Evolutionary conservation across 2,329 filamentous ascomycete genomes (phyloP), one percentile per base, ranked within the genome.

Genomic region (Botrytis fabae): DNA sequence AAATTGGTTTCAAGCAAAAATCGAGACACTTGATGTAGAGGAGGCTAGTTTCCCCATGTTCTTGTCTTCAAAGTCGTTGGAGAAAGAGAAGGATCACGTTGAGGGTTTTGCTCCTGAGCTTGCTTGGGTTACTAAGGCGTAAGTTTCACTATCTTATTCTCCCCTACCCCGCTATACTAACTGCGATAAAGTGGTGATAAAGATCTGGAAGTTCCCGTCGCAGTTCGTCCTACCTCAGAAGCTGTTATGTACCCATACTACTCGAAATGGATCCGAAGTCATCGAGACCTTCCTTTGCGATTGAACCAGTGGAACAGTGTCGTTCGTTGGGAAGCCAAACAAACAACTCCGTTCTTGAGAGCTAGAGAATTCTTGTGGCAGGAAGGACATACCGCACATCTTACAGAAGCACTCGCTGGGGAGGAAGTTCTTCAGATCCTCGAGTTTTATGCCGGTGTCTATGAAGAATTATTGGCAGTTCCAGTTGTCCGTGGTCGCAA

Each of bases 301-400:
- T 87, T 98, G 77, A 98, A 98, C 85, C 96, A 99, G 84, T 99
- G 96, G 96, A 98, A 98, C 87, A 97, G 79, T 77, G 91, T 93
- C 40, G 92, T 98, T 66, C 90, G 95, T 79, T 98, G 96, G 96
- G 96, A 98, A 84, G 97, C 97, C 82, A 98, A 98, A 86, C 94
- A 97, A 82, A 91, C 89, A 38, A 91, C 89, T n/a, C 89, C 89
- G 57, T 98, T 98, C 86, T 88, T 99, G 73, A 88, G 95, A 79
- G 95, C 95, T 63, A 88, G 97, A 82, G 96, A 99, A 83, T 99
- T 99, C 83, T 84, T 98, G 77, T 99, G 96, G 96, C 96, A 99
- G 83, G 96, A 99, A 85, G 96, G 79, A 74, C 78, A 81, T 74
- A 94, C 92, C 46, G 96, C 96, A 61, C 95, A 98, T 83, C 83